A percentile compares a stretch with the other conserved stretches of the same genome.
phyloP scores from a whole-genome alignment of 139 green algal species.

The Chlamydomonas sphaeroides region DNA sequence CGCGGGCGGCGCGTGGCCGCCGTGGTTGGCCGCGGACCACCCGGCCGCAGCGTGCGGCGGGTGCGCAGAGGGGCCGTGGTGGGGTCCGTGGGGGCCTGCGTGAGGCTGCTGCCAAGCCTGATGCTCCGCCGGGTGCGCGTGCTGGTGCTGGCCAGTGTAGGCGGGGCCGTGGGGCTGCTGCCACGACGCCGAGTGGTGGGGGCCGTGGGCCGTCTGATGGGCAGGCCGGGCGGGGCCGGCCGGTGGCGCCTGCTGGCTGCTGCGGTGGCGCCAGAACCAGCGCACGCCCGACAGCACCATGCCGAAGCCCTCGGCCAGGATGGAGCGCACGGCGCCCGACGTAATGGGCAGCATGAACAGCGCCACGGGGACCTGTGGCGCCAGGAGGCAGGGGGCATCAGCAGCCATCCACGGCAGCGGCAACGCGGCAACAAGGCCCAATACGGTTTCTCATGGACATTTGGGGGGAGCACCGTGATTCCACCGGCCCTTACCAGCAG shows the following conservation, averaged over 20 bases:
- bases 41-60: no score
- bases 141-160: neutral
- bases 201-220: neutral
- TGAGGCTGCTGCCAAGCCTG: no score
- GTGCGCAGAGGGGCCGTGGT: no score
- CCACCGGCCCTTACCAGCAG: conserved; percentile 1
- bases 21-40: no score
- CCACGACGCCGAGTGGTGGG: neutral
- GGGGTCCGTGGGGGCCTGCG: no score
- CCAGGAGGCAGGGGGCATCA: neutral
- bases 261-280: conserved; percentile 31
- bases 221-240: neutral
- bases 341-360: conserved; percentile 24
- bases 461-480: neutral
- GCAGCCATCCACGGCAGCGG: no score
- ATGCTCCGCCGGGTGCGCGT: neutral
- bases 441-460: no score
- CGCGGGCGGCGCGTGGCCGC: no score
- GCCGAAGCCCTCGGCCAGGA: neutral
- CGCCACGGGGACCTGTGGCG: conserved; percentile 2
- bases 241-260: neutral
- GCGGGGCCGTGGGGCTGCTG: neutral
- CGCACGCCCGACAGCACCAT: neutral
- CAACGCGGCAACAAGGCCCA: no score
- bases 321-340: conserved; percentile 9